Base-by-base conservation (phyloP, 140 eudicot genomes). In the Flaveria floridana region DNA sequence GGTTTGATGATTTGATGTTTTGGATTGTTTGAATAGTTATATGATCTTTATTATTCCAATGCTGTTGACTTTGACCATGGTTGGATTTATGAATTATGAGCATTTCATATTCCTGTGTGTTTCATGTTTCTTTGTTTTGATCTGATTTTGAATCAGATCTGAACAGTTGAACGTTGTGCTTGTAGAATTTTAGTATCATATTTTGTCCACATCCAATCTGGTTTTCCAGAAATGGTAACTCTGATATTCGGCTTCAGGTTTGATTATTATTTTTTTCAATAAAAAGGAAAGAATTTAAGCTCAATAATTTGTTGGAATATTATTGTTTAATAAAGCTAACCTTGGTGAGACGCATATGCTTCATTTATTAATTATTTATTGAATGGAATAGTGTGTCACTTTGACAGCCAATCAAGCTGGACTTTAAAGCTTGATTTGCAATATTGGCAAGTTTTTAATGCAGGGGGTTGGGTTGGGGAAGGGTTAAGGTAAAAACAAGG, bases 81-180 rank as follows among this genome's bases (percentile, higher is more conserved):
- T 34, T 34, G 41, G 41, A 34, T 34, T 34, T 34, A 34, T 34
- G 41, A 34, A 8, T 34, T 34, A 34, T 34, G 41, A 34, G 41
- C 6, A 34, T 34, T 34, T 34, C 8, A 34, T 6, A 34, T 34
- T 34, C 41, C 41, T 34, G 41, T 1, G 41, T 34, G 41, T 34
- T 34, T 34, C 41, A 34, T 34, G 56, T 18, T 51, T 16, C 0
- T 50, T 66, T 64, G 73, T 58, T 12, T 3, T 37, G 79, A 75
- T 63, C 72, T 21, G 71, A 74, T 61, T 50, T 30, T 39, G 56
- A 53, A 53, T 68, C 74, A 66, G 73, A 76, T 76, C 74, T 39
- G 80, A 53, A 11, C 9, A 65, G 58, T 25, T 65, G 66, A 65
- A n/a, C 1, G 14, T 51, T 76, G 16, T 66, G 58, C 6, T 65